Percentiles rank a stretch among this genome's conserved stretches.
Evolutionary conservation across 1,284 basidiomycete species (phyloP).

Genomic region (Boletus semigastroideus): DNA sequence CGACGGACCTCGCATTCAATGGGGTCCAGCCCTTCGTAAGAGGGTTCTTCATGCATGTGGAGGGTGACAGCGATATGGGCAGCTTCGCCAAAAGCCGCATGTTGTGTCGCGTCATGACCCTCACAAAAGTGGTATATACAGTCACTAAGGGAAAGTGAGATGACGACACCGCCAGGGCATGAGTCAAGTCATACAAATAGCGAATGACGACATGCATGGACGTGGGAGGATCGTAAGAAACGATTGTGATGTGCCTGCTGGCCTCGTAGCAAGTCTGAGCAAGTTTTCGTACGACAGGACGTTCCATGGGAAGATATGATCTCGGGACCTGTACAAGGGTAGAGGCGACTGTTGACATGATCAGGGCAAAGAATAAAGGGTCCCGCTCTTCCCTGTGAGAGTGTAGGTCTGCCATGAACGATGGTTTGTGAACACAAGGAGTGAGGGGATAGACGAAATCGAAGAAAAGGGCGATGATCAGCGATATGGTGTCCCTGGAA

Average conservation of each 20-base stretch:
- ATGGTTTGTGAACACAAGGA: constrained; percentile 79
- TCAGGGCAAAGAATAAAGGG: constrained; percentile 83
- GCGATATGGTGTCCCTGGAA: constrained; percentile 70
- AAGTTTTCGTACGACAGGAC: constrained; percentile 71
- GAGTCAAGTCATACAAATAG: constrained; percentile 63
- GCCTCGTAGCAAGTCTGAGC: constrained; percentile 79
- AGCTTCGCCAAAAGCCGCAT: constrained; percentile 80
- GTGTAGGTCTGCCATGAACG: constrained; percentile 83
- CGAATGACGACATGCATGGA: constrained; percentile 80
- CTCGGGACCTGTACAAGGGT: constrained; percentile 82
- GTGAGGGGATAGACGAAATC: constrained; percentile 87
- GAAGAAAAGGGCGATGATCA: constrained; percentile 83
- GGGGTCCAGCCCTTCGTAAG: constrained; percentile 77
- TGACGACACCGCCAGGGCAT: constrained; percentile 8
- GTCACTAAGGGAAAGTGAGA: constrained; percentile 48
- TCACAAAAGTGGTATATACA: constrained; percentile 83
- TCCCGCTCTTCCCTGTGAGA: constrained; percentile 75
- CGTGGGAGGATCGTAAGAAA: constrained; percentile 78
- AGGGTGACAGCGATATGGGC: constrained; percentile 79
- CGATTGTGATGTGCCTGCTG: constrained; percentile 74
- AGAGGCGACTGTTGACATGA: constrained; percentile 81
- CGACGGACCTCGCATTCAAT: constrained; percentile 83
- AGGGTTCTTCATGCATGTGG: constrained; percentile 79
- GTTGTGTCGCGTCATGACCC: constrained; percentile 83
- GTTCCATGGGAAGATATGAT: constrained; percentile 80